Evolutionary conservation across 2,329 filamentous ascomycete species (phyloP).

Genomic region (Xylariaceae sp.): DNA sequence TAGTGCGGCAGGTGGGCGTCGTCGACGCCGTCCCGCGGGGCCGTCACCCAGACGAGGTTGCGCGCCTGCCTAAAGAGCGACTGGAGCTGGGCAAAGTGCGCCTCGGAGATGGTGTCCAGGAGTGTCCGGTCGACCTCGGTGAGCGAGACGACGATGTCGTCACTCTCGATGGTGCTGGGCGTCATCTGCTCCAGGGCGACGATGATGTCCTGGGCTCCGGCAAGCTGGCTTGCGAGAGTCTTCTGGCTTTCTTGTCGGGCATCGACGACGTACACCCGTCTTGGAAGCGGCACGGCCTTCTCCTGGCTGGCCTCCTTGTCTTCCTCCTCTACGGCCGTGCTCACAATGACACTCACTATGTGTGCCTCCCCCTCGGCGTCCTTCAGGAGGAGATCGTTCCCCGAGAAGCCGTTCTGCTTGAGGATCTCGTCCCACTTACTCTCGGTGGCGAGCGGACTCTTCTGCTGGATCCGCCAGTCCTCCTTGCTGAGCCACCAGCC

Average conservation of each 20-base stretch:
- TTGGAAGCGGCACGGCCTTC: no score
- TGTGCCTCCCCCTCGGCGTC: conserved; percentile 14
- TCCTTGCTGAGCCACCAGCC: conserved; percentile 15
- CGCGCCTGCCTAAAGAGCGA: conserved; percentile 10
- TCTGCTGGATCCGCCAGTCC: conserved; percentile 3
- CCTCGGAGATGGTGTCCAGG: conserved; percentile 16
- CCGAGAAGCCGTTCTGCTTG: conserved; percentile 9
- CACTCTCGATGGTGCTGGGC: no score
- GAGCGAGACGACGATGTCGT: conserved; percentile 16
- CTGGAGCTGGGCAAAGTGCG: conserved; percentile 14
- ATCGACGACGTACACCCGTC: no score
- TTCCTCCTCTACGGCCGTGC: no score
- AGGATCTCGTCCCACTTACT: conserved; percentile 15
- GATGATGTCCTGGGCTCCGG: no score
- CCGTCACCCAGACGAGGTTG: conserved; percentile 22
- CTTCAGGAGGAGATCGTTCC: conserved; percentile 16
- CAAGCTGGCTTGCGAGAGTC: no score
- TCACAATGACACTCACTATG: conserved; percentile 18
- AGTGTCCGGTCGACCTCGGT: conserved; percentile 16
- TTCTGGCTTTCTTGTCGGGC: no score
- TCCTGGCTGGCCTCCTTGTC: no score
- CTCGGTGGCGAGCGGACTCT: conserved; percentile 9
- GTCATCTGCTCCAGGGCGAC: no score
- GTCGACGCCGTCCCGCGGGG: conserved; percentile 5
- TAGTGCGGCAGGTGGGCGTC: conserved; percentile 11